Evolutionary conservation across 2,329 filamentous ascomycete species (phyloP).

Genomic region (Neofusicoccum cordaticola): DNA sequence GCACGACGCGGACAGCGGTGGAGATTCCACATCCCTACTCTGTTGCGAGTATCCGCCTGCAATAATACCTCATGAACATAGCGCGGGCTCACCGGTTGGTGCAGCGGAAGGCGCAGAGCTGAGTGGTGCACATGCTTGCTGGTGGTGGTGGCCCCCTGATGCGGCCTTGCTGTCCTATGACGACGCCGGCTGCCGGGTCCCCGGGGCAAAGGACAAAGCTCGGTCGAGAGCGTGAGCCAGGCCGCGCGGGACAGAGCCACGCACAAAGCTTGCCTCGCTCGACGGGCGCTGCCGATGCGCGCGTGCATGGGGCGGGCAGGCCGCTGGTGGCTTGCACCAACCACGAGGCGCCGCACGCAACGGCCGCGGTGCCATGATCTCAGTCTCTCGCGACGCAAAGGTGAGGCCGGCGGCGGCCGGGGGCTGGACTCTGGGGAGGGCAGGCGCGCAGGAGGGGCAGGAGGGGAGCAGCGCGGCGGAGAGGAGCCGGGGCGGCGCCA

Average conservation of each 20-base stretch:
- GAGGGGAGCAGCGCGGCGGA: background rate
- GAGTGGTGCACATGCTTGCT: background rate
- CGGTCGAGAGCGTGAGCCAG: too few species aligned
- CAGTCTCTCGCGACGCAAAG: background rate
- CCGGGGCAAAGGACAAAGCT: background rate
- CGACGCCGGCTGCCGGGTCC: background rate
- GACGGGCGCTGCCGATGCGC: background rate
- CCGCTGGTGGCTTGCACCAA: background rate
- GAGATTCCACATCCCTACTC: background rate
- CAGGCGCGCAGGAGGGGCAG: background rate
- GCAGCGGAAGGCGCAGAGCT: background rate
- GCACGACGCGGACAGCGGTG: background rate
- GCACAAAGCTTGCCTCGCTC: background rate
- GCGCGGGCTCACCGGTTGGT: background rate
- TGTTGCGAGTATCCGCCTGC: background rate
- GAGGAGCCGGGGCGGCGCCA: background rate
- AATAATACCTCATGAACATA: conserved; percentile 7
- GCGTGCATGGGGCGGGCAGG: background rate
- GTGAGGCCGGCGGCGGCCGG: background rate
- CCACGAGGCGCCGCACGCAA: background rate
- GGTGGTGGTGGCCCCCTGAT: conserved; percentile 5
- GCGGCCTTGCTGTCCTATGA: background rate
- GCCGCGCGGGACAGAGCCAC: background rate
- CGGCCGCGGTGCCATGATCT: background rate
- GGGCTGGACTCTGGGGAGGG: background rate